Percentiles rank a stretch among this genome's conserved stretches.
These are phyloP conservation scores for Croton laevigatus DNA, from an alignment of 441 rosid species.

Conservation along the genomic window DNA sequence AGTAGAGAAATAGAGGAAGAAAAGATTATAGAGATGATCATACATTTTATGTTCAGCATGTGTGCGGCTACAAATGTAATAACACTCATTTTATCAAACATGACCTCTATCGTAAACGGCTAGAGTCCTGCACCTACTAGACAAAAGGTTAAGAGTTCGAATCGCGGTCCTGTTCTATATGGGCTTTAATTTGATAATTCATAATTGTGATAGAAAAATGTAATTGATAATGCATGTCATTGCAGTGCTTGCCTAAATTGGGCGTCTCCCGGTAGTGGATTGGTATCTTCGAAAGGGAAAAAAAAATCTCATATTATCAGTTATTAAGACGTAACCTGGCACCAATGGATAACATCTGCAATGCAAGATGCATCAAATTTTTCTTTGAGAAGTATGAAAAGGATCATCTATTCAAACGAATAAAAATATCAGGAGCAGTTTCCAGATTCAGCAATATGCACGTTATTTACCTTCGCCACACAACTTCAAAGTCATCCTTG, in stretches of 20 bases:
- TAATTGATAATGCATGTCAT: too few relatives aligned
- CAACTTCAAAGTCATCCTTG: conserved; percentile 46
- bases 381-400: too few relatives aligned
- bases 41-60: neutral
- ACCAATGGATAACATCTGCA: neutral
- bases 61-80: neutral
- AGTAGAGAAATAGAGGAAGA: neutral
- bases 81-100: too few relatives aligned
- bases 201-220: too few relatives aligned
- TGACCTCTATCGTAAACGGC: too few relatives aligned
- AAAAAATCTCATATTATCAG: neutral
- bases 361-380: neutral
- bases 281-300: too few relatives aligned
- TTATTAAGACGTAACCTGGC: neutral
- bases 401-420: neutral
- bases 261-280: too few relatives aligned
- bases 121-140: too few relatives aligned
- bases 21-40: neutral
- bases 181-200: too few relatives aligned
- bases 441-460: conserved; percentile 7
- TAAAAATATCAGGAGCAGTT: conserved; percentile 7
- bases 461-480: conserved; percentile 49
- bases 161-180: too few relatives aligned
- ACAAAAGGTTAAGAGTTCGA: too few relatives aligned
- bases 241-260: too few relatives aligned